Evolutionary conservation across 2,329 filamentous ascomycete genomes (phyloP), one percentile per base, ranked within the genome.

Genomic region (Alternaria consortialis): DNA sequence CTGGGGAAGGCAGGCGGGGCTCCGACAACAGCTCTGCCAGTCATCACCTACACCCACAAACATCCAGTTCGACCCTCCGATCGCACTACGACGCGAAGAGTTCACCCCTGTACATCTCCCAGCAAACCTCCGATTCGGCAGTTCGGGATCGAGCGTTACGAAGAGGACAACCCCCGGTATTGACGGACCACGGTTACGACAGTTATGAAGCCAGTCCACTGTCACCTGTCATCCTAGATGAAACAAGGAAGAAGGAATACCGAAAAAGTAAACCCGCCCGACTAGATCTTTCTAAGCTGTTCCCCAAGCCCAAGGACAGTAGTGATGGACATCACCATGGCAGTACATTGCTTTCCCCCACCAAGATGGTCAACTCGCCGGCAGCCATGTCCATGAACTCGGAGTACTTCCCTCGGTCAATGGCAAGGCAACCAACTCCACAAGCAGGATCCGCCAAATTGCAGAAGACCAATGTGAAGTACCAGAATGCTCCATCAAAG

Each of bases 111-210:
- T 70, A 74, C 44, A 76, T 82, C 32, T 81, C 81, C 0, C 81
- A 82, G 70, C 80, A 82, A 60, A 81, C 80, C 4, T 81, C 80
- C 23, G 76, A 76, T 43, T 82, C 82, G 42, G 77, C 80, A 7
- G 75, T 81, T 8, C 76, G 80, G 46, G 80, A 83, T 54, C 79
- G 77, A 74, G 80, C 78, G 8, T 65, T 81, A 47, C 70, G 78
- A 55, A 80, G 80, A 70, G 79, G 79, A 7, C 67, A 74, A 20
- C 73, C 77, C 8, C 70, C 65, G 23, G 64, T 76, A 6, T 50
- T 75, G 39, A 58, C 54, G 25, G 62, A 68, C 51, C 47, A 61
- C 27, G 55, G 59, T 37, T 62, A 64, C 47, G 57, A 57, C 27
- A 50, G 36, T 27, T 54, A 67, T 31, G 60, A 62, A 39, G 60